A percentile compares a stretch with the other conserved stretches of the same genome.
Conservation (phyloP, 23 red algal genomes). For the Gracilaria domingensis region DNA sequence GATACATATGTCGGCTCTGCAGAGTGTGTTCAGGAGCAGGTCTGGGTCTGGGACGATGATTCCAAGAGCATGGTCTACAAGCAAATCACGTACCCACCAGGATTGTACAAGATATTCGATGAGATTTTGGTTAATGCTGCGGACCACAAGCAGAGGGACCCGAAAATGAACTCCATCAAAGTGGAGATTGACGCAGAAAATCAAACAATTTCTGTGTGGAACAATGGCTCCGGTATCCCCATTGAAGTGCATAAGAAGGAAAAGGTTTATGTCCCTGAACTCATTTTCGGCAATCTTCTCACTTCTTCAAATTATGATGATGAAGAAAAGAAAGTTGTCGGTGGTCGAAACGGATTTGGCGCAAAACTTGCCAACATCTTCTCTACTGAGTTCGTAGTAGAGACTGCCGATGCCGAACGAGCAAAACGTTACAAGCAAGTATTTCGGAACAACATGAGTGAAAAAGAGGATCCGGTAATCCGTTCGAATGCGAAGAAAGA, state of each 20-base stretch:
- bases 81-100: constrained; percentile 86
- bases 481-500: constrained; percentile 68
- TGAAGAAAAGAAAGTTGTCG: constrained; percentile 90
- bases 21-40: constrained; percentile 46
- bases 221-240: constrained; percentile 93
- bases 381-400: constrained; percentile 86
- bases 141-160: constrained; percentile 91
- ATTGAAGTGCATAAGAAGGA: constrained; percentile 95
- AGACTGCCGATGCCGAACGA: constrained; percentile 86
- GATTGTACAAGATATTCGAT: constrained; percentile 99
- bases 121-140: constrained; percentile 99
- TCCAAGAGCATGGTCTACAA: constrained; percentile 56
- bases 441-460: constrained; percentile 93
- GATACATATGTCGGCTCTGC: constrained; percentile 97
- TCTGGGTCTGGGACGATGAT: constrained; percentile 78
- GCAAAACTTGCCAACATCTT: constrained; percentile 99
- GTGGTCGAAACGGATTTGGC: constrained; percentile 96
- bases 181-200: constrained; percentile 93
- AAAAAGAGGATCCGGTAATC: constrained; percentile 74
- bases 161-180: constrained; percentile 80
- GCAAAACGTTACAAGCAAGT: constrained; percentile 84
- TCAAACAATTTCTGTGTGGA: constrained; percentile 84
- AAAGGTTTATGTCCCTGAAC: constrained; percentile 95
- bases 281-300: constrained; percentile 98
- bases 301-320: constrained; percentile 99